phyloP scores from a whole-genome alignment of 176 grass and related monocot species.

The Phoenix roebelenii region DNA sequence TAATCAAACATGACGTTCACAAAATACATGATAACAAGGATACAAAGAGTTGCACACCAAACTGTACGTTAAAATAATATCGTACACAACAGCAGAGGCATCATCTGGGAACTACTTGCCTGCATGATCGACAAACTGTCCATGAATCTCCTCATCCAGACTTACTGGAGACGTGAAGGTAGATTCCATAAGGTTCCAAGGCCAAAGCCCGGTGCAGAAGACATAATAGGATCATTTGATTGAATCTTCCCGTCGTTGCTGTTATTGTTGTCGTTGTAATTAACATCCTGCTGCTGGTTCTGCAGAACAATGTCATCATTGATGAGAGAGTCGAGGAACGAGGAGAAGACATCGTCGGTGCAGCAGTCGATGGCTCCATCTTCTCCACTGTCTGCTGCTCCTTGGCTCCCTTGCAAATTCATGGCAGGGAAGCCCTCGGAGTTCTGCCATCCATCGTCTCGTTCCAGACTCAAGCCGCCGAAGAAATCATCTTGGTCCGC shows the following conservation, averaged over 20 bases:
- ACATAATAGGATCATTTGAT: too few relatives aligned
- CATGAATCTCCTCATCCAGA: neutral
- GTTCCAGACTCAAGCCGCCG: too few relatives aligned
- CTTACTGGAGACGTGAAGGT: neutral
- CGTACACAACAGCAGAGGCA: neutral
- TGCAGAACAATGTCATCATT: neutral
- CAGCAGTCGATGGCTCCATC: neutral
- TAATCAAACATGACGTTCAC: too few relatives aligned
- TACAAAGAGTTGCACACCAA: too few relatives aligned
- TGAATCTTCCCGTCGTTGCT: neutral
- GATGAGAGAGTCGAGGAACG: conserved; percentile 19
- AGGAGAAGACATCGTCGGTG: conserved; percentile 11
- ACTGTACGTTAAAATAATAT: too few relatives aligned
- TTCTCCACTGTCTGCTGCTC: neutral
- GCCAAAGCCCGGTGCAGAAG: neutral
- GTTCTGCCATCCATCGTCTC: too few relatives aligned
- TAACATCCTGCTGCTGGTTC: neutral
- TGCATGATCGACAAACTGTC: neutral
- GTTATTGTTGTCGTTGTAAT: neutral
- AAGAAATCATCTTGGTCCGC: too few relatives aligned
- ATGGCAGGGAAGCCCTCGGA: too few relatives aligned
- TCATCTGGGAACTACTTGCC: neutral
- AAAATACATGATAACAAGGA: too few relatives aligned
- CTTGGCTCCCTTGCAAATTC: neutral
- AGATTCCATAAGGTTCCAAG: neutral